These are phyloP conservation scores for Spencermartinsiella europaea DNA, from an alignment of 805 yeast genomes.

Conservation along the genomic window DNA sequence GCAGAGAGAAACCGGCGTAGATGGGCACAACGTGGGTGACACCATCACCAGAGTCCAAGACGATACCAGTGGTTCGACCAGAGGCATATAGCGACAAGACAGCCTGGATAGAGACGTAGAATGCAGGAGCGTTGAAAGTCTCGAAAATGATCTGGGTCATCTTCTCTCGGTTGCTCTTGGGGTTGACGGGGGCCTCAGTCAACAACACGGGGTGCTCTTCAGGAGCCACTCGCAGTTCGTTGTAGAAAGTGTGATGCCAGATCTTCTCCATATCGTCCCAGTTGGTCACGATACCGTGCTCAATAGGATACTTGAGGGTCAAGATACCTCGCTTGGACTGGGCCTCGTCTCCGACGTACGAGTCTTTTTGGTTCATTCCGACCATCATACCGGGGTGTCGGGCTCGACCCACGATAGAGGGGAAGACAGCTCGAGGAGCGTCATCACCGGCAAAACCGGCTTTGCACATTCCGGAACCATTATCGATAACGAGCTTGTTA, in stretches of 20 bases:
- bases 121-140: slow-evolving; percentile 99
- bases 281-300: slow-evolving; percentile 99
- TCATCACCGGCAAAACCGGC: slow-evolving; percentile 99
- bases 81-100: slow-evolving; percentile 97
- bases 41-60: slow-evolving; percentile 99
- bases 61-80: slow-evolving; percentile 99
- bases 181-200: slow-evolving; percentile 99
- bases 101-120: slow-evolving; percentile 98
- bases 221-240: slow-evolving; percentile 99
- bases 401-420: slow-evolving; percentile 99
- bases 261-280: slow-evolving; percentile 99
- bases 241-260: slow-evolving; percentile 99
- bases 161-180: slow-evolving; percentile 99
- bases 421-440: slow-evolving; percentile 99
- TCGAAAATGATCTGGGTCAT: slow-evolving; percentile 99
- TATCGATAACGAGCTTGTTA: slow-evolving; percentile 72
- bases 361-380: slow-evolving; percentile 99
- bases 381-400: slow-evolving; percentile 99
- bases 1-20: slow-evolving; percentile 98
- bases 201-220: slow-evolving; percentile 99
- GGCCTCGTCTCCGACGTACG: slow-evolving; percentile 99
- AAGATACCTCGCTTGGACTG: slow-evolving; percentile 99
- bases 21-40: slow-evolving; percentile 99
- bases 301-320: slow-evolving; percentile 97
- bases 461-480: slow-evolving; percentile 99